Evolutionary conservation across 768 basidiomycete species (phyloP), one percentile per base, ranked within the genome.

Genomic region (Phaeotremella skinneri): DNA sequence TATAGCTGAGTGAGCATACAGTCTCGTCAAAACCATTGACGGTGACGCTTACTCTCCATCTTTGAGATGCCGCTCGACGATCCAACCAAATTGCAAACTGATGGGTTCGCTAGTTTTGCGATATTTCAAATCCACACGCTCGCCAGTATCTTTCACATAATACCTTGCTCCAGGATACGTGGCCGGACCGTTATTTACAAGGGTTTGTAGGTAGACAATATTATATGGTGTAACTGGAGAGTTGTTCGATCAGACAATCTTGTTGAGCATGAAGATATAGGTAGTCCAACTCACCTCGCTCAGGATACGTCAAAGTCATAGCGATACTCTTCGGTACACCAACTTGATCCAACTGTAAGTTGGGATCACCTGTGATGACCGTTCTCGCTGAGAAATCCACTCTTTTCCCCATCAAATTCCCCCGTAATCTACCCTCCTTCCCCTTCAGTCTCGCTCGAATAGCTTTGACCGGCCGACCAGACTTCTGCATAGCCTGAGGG

Each of bases 341-440:
- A 59, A 99, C 96, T 72, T 99, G 88, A 64, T 99, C 96, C 67
- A 98, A 79, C 69, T 93, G 88, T 59, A 99, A 73, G 79, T 98
- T 98, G 4, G 96, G 96, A 78, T 98, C 96, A 75, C 96, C 96
- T 14, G 96, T 98, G 74, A 99, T 99, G 69, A 99, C 96, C 17
- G 94, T 99, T 59, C 96, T 89, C 1, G 96, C 96, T 1, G 96
- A 99, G 77, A 98, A 98, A 72, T 98, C 96, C 55, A 99, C 96
- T 78, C 96, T 91, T 79, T 98, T 98, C 49, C 96, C 96, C 96
- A 98, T 98, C 78, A 99, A 75, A 76, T 98, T 99, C 31, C 96
- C 96, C 77, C 96, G 87, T 52, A 99, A 83, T 71, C 96, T 89
- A 39, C 96, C 96, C 78, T 99, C 96, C 78, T 99, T 98, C 51